phyloP scores from a whole-genome alignment of 768 basidiomycete genomes.

The Russula compacta region DNA sequence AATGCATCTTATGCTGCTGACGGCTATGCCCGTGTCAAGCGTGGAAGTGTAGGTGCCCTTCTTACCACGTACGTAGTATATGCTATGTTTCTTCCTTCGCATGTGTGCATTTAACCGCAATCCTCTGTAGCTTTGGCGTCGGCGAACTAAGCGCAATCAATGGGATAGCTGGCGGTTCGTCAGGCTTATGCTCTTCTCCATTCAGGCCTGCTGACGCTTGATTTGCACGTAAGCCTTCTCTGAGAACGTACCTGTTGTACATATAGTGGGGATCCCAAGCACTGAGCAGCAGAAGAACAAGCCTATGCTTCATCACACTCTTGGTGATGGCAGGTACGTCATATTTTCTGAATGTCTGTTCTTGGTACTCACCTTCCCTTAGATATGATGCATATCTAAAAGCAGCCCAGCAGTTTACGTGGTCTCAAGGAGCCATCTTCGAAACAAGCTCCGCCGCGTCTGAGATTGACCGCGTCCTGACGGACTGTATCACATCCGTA shows the following conservation, averaged over 20 bases:
- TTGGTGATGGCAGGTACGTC: constrained; percentile 66
- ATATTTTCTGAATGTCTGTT: not conserved
- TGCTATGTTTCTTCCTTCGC: not conserved
- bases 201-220: not conserved
- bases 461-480: constrained; percentile 74
- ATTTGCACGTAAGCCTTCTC: constrained; percentile 46
- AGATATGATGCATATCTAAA: constrained; percentile 76
- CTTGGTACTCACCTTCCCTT: not conserved
- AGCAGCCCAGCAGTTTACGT: constrained; percentile 67
- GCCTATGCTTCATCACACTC: constrained; percentile 79
- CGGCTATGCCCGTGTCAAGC: constrained; percentile 86
- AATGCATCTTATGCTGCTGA: constrained; percentile 89
- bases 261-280: constrained; percentile 78
- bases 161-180: constrained; percentile 65
- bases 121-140: constrained; percentile 65
- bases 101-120: not conserved
- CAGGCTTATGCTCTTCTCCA: not conserved
- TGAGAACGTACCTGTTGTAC: constrained; percentile 85
- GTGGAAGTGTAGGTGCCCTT: constrained; percentile 59
- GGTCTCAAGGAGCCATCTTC: constrained; percentile 53
- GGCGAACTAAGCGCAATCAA: constrained; percentile 86
- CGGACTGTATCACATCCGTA: constrained; percentile 36
- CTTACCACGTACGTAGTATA: constrained; percentile 55
- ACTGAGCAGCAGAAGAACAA: constrained; percentile 61
- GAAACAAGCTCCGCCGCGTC: constrained; percentile 45